Conservation (phyloP, 148 eudicot genomes). For the Rhododendron vialii region DNA sequence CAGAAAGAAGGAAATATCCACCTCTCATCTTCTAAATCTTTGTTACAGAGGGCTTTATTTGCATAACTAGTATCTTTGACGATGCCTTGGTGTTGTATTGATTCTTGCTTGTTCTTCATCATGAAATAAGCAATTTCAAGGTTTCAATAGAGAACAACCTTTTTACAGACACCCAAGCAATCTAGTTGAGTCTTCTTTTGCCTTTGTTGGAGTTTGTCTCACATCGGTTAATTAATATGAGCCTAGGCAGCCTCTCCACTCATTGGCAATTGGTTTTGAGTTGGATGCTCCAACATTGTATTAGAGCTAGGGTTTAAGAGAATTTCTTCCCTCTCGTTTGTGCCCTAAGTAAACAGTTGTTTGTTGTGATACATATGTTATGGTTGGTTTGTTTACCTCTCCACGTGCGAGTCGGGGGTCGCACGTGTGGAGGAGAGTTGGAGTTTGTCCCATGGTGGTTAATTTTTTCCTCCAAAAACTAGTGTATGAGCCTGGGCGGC, state of each 20-base stretch:
- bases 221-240: no score
- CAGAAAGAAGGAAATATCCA: background rate
- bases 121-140: background rate
- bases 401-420: background rate
- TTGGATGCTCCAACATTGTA: no score
- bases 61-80: background rate
- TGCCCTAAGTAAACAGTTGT: no score
- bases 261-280: no score
- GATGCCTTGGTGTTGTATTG: background rate
- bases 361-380: background rate
- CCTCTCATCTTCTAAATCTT: background rate
- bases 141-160: background rate
- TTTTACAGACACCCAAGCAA: background rate
- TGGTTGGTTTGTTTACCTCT: background rate
- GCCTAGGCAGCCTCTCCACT: no score
- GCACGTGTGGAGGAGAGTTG: background rate
- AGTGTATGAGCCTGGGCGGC: background rate
- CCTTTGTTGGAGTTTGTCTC: no score
- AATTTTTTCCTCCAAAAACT: background rate
- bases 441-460: background rate
- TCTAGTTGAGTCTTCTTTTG: background rate
- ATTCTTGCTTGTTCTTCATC: background rate
- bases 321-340: no score
- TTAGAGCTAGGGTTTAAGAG: no score
- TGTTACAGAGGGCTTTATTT: background rate